Conservation (phyloP, 1,284 basidiomycete genomes). For the Heterobasidion occidentale region DNA sequence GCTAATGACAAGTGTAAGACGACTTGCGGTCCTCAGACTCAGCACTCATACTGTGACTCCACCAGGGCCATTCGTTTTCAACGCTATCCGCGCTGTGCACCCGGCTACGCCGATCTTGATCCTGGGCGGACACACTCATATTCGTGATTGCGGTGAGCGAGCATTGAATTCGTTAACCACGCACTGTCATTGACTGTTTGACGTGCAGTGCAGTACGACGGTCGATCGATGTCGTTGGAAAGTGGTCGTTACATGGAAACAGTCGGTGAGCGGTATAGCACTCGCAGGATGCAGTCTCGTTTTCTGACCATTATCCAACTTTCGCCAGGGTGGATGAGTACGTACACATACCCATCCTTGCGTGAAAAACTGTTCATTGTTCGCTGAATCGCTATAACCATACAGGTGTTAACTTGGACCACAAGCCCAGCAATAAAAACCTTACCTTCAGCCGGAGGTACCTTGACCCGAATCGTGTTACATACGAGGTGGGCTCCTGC, state of each 20-base stretch:
- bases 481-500: conserved; percentile 47
- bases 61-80: conserved; percentile 61
- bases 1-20: conserved; percentile 49
- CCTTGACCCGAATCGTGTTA: conserved; percentile 66
- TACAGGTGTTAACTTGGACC: conserved; percentile 44
- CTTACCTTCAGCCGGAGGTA: conserved; percentile 63
- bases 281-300: neutral
- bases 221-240: conserved; percentile 63
- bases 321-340: conserved; percentile 43
- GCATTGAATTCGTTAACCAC: neutral
- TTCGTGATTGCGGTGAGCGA: conserved; percentile 62
- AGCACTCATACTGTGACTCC: conserved; percentile 11
- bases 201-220: conserved; percentile 43
- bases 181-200: neutral
- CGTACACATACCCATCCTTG: conserved; percentile 8
- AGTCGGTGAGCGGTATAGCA: conserved; percentile 38
- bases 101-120: conserved; percentile 71
- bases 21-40: conserved; percentile 9
- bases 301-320: neutral
- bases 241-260: conserved; percentile 88
- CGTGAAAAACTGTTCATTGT: neutral
- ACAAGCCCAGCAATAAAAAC: conserved; percentile 32
- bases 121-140: conserved; percentile 75
- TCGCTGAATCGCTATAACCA: neutral
- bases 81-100: conserved; percentile 68